Base-by-base conservation (phyloP, 495 filamentous ascomycete species). In the Platismatia glauca region DNA sequence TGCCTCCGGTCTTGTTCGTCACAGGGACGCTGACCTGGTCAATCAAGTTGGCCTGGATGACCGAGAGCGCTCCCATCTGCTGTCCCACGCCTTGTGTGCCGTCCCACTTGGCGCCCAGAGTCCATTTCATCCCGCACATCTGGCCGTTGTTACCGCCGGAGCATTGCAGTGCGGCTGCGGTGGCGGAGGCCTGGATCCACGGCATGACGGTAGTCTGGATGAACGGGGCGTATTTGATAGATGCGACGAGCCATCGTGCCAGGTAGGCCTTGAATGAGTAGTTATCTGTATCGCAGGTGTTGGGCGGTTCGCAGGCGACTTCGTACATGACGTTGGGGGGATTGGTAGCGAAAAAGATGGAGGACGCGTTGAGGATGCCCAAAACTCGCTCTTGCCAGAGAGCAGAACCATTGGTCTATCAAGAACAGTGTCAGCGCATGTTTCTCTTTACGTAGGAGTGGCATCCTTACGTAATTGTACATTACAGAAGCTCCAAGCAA, bases 191-290 rank as follows among this genome's bases (percentile, higher is more conserved):
- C 6, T 74, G 74, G 16, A 95, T 78, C n/a, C 83, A 77, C 6
- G 81, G 79, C 74, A 89, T 84, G 65, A 96, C 81, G 50, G 69
- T 73, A 44, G 78, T 76, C 35, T 74, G 74, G 3, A 80, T 85
- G 71, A 83, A 88, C 4, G 91, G 89, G 0, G 86, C 89, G 56
- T 92, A 70, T 66, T 89, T 83, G 11, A 86, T 86, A 6, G 83
- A 80, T 8, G 77, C 75, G n/a, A 84, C 84, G 73, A 95, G 81
- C 88, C 89, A 95, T 31, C 91, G 88, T 29, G 89, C 77, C 20
- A 93, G 77, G 75, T 91, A 95, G 39, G 88, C 89, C 74, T 94
- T 95, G 83, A 92, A 95, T 44, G 86, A 89, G 48, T 81, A 80
- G 77, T 91, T 89, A 68, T 94, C 89, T 44, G 84, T 82, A 66